Evolutionary conservation across 192 early-diverging fungal genomes (phyloP), one percentile per base, ranked within the genome.

Genomic region (Phlyctochytrium planicorne): DNA sequence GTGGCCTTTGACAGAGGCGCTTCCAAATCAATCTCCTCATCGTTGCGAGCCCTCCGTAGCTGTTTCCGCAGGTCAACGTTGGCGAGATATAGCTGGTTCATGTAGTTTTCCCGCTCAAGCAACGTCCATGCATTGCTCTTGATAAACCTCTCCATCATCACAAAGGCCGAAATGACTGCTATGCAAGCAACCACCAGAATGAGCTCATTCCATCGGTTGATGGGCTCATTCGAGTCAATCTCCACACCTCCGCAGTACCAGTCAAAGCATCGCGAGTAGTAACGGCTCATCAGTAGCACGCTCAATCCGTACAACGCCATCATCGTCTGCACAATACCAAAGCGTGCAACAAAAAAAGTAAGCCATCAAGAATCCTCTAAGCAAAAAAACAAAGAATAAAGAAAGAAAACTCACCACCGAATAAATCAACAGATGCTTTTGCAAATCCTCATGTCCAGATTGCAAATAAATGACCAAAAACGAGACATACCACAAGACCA

Each of bases 391-490:
- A 66, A 30, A 4, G 20, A 1, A 4, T 24, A n/a, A n/a, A n/a
- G n/a, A n/a, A 31, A n/a, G 20, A 47, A 52, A 40, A 57, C 69
- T 71, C 31, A 73, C 60, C 30, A 73, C 29, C 16, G 64, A 70
- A 50, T 78, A 80, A 14, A 40, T 30, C 14, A 67, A 30, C 12
- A 80, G 40, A 69, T 80, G 75, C 29, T 34, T 52, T 34, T 35
- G 31, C 56, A 80, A 16, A 30, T 76, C 53, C 24, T 69, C 59
- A 25, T 72, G 36, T 25, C 78, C 78, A 25, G 70, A 72, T 47
- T 80, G 78, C 34, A 80, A 60, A 59, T 65, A 80, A 33, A 80
- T 71, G 17, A 78, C 47, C 30, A 80, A 50, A 66, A 80, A 75
- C 32, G 71, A 67, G 20, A 71, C 59, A 57, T 74, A 80, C 78